These are phyloP conservation scores for Vinca minor DNA, from an alignment of 257 asterid species.

Conservation along the genomic window DNA sequence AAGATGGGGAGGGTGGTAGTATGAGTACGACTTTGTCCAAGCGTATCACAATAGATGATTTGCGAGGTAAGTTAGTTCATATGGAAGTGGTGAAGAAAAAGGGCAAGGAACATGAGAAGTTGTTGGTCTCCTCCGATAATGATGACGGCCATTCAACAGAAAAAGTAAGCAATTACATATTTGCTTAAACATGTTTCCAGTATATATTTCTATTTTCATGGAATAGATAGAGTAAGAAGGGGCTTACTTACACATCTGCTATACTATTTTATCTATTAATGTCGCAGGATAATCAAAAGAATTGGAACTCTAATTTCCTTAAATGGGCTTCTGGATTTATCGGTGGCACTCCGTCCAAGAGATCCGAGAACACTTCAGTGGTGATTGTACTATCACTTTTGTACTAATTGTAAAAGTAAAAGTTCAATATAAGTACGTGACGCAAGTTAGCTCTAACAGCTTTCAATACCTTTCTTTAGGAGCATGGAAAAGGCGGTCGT, in stretches of 20 bases:
- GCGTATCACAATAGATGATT: slow-evolving; percentile 68
- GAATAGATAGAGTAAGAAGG: not conserved
- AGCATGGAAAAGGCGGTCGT: slow-evolving; percentile 49
- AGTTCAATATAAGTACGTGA: not conserved
- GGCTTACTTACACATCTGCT: not conserved
- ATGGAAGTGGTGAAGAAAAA: slow-evolving; percentile 84
- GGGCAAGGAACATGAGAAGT: slow-evolving; percentile 80
- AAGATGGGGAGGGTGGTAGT: slow-evolving; percentile 55
- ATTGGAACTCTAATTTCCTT: slow-evolving; percentile 84
- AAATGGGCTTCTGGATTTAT: slow-evolving; percentile 97
- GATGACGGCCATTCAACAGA: slow-evolving; percentile 44
- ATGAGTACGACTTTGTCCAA: slow-evolving; percentile 46
- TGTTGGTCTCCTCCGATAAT: slow-evolving; percentile 61
- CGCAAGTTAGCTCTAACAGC: slow-evolving; percentile 4
- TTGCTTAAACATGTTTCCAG: not conserved
- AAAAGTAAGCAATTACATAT: slow-evolving; percentile 21
- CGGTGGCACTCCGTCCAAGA: slow-evolving; percentile 63
- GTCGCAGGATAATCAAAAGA: slow-evolving; percentile 49
- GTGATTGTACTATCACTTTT: slow-evolving; percentile 29
- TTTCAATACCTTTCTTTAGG: slow-evolving; percentile 37
- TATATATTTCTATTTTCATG: not conserved
- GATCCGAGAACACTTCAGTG: slow-evolving; percentile 48
- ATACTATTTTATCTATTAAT: slow-evolving; percentile 16
- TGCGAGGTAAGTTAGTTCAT: slow-evolving; percentile 81
- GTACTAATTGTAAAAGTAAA: not conserved